Conservation (phyloP, 2,329 filamentous ascomycete species). For the Byssochlamys sp. region DNA sequence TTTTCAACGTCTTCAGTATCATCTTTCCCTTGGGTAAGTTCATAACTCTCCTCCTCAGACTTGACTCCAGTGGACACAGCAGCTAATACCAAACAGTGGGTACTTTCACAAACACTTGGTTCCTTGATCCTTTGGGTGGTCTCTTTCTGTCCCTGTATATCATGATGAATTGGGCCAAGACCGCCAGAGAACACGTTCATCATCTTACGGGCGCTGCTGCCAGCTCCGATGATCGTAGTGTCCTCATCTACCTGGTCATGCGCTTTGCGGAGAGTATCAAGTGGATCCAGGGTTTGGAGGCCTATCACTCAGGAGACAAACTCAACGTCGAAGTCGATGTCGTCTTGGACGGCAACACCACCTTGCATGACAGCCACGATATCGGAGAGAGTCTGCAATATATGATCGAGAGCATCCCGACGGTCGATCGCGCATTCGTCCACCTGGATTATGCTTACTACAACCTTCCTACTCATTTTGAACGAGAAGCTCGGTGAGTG, state of each 20-base stretch:
- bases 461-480: slow-evolving; percentile 34
- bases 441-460: slow-evolving; percentile 40
- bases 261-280: slow-evolving; percentile 80
- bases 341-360: slow-evolving; percentile 48
- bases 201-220: slow-evolving; percentile 53
- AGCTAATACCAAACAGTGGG: slow-evolving; percentile 17
- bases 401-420: slow-evolving; percentile 47
- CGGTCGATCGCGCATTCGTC: slow-evolving; percentile 39
- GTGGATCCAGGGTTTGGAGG: slow-evolving; percentile 52
- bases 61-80: background rate
- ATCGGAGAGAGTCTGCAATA: slow-evolving; percentile 52
- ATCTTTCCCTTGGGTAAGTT: slow-evolving; percentile 60
- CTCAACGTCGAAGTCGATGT: slow-evolving; percentile 57
- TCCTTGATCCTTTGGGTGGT: slow-evolving; percentile 52
- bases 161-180: slow-evolving; percentile 52
- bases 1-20: slow-evolving; percentile 85
- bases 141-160: slow-evolving; percentile 53
- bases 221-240: slow-evolving; percentile 57
- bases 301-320: slow-evolving; percentile 53
- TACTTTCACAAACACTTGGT: slow-evolving; percentile 41
- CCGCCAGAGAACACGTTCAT: slow-evolving; percentile 54
- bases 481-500: slow-evolving; percentile 11
- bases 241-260: slow-evolving; percentile 84
- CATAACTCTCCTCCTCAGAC: background rate
- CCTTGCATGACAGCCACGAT: slow-evolving; percentile 50